Base-by-base conservation (phyloP, 2,329 filamentous ascomycete genomes). In the Fusarium cicatricum region DNA sequence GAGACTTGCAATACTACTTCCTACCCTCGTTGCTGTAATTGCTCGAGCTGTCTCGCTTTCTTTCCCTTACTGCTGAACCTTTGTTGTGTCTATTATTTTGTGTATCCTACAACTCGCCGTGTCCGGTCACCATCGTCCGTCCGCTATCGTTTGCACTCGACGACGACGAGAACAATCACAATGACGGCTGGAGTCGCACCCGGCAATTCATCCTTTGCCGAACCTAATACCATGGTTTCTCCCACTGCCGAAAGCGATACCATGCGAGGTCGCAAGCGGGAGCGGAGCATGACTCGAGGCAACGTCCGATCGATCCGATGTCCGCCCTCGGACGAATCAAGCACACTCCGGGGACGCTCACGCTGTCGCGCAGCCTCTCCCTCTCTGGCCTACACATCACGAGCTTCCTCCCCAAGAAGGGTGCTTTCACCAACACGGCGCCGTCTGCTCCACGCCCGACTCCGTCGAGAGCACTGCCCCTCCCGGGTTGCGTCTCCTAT, bases 381-480 rank as follows among this genome's bases (percentile, higher is more conserved):
- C 14, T 61, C 68, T 55, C 12, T 67, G 11, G 66, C 55, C 42
- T 63, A 67, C 31, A 56, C 69, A 49, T 74, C 76, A 15, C 71
- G 73, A 45, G 67, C 66, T 17, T 65, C 73, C 3, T 76, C 75
- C 6, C 72, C 73, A 5, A 61, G 71, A 14, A 62, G 71, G 11
- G 65, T 75, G 16, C 62, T 74, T 14, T 78, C 77, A 3, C 77
- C 79, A 11, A 75, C 74, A 23, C 75, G 74, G 52, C 74, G 76
- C 31, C 74, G 77, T 28, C 65, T 80, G 15, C 72, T 80, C 14
- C 74, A 75, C 51, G 74, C 76, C 34, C 70, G 77, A 11, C 72
- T 79, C 12, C 70, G 77, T 34, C 76, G 80, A 16, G 78, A 78
- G 60, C 79, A 80, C 57, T 78, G 76, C 53, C 76, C 76, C 11